These are phyloP conservation scores for Neurospora sp. DNA, from an alignment of 495 filamentous ascomycete species.

Conservation along the genomic window DNA sequence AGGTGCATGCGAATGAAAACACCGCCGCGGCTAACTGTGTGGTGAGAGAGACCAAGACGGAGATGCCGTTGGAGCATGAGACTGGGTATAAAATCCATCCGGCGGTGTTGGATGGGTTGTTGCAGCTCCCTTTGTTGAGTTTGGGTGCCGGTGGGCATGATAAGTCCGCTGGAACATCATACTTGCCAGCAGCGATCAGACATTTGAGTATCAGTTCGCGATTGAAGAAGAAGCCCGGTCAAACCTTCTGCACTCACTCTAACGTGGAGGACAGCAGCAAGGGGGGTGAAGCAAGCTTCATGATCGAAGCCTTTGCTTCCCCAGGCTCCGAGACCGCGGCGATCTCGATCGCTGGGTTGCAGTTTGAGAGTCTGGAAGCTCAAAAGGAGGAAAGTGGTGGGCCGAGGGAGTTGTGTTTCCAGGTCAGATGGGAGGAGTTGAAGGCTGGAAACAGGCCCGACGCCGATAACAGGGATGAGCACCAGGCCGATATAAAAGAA, in stretches of 20 bases:
- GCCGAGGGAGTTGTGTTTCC: constrained; percentile 30
- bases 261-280: constrained; percentile 13
- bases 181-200: constrained; percentile 18
- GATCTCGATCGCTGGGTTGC: constrained; percentile 23
- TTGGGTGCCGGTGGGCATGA: constrained; percentile 7
- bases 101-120: constrained; percentile 32
- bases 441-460: neutral
- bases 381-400: neutral
- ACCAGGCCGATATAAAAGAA: constrained; percentile 3
- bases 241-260: constrained; percentile 22
- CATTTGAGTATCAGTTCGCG: constrained; percentile 18
- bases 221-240: constrained; percentile 18
- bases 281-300: constrained; percentile 5
- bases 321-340: constrained; percentile 14
- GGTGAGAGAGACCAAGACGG: constrained; percentile 33
- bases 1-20: constrained; percentile 20
- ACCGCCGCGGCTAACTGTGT: constrained; percentile 24
- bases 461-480: neutral
- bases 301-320: constrained; percentile 23
- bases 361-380: constrained; percentile 13
- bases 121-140: constrained; percentile 28
- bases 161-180: neutral
- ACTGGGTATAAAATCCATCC: constrained; percentile 36
- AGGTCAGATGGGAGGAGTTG: constrained; percentile 32
- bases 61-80: constrained; percentile 40